Base-by-base conservation (phyloP, 2,329 filamentous ascomycete species). In the Aspergillus pseudoterreus region DNA sequence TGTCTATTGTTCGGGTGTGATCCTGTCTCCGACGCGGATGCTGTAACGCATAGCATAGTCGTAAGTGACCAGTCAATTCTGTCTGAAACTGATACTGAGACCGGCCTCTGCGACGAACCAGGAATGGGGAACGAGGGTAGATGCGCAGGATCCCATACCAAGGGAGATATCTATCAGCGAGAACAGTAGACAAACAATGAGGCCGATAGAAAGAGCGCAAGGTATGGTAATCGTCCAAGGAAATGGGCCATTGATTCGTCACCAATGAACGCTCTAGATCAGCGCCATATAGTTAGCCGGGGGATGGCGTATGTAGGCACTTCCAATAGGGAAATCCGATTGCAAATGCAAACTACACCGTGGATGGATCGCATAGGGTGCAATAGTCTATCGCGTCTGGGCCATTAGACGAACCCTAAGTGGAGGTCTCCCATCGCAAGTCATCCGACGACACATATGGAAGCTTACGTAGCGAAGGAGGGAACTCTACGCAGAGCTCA, bases 261-360 rank as follows among this genome's bases (percentile, higher is more conserved):
- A 47, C 38, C 14, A 36, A 36, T 51, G 45, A 33, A 43, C 33
- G 27, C 45, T 24, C 17, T 43, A 50, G 47, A 51, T 33, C 45
- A 52, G 51, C 50, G 43, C 53, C 43, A 46, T 44, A 49, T 47
- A 55, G 54, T 50, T 47, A 55, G 54, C 51, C 54, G 52, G 52
- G 57, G 57, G 55, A 19, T 19, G 3, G 19, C 19, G 19, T 19
- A 19, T 19, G 19, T 19, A 2, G 19, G 19, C 19, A 19, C 19
- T 19, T 19, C 19, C 19, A 19, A 19, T 27, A 27, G 5, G 24
- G 4, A 2, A 12, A 36, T 36, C 33, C 12, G n/a, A 36, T 36
- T 36, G 12, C 33, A 36, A 36, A 36, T 36, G 33, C 9, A 36
- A 15, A 36, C 24, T 36, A 11, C 6, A 19, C 19, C 4, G 19